phyloP scores from a whole-genome alignment of 345 rosid genomes.

The Eucalyptus marginata region DNA sequence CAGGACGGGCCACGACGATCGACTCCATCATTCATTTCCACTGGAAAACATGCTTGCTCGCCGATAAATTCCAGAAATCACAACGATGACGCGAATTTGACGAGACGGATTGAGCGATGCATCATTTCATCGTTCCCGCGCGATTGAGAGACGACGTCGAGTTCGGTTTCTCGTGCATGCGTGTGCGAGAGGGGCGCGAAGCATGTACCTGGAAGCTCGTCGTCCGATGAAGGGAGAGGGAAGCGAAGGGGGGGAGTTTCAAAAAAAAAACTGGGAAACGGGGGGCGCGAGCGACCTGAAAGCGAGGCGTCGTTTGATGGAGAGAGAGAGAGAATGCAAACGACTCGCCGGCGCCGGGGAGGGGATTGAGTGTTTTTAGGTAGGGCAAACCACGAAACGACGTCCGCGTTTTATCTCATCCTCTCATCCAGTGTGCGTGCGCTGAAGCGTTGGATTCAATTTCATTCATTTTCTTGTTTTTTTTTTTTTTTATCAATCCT shows the following conservation, averaged over 20 bases:
- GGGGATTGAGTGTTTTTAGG: neutral
- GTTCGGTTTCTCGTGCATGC: neutral
- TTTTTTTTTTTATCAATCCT: accelerated
- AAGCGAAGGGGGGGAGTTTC: neutral
- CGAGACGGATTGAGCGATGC: neutral
- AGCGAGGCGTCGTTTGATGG: neutral
- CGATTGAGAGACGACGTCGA: neutral
- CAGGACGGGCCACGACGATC: neutral
- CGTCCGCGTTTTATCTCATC: neutral
- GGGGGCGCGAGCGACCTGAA: neutral
- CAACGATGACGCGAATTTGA: neutral
- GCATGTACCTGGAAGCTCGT: neutral
- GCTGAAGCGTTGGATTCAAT: neutral
- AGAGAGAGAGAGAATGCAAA: neutral
- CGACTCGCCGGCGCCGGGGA: neutral
- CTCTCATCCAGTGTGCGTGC: neutral
- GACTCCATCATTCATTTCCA: neutral
- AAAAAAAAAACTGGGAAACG: neutral
- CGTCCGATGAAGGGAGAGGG: neutral
- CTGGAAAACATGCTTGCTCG: neutral
- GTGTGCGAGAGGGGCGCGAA: neutral
- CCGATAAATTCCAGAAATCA: neutral
- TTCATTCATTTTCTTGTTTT: neutral
- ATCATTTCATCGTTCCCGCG: neutral
- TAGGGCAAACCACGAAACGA: neutral